Conservation (phyloP, 2,329 filamentous ascomycete species). For the Coniosporium uncinatum region DNA sequence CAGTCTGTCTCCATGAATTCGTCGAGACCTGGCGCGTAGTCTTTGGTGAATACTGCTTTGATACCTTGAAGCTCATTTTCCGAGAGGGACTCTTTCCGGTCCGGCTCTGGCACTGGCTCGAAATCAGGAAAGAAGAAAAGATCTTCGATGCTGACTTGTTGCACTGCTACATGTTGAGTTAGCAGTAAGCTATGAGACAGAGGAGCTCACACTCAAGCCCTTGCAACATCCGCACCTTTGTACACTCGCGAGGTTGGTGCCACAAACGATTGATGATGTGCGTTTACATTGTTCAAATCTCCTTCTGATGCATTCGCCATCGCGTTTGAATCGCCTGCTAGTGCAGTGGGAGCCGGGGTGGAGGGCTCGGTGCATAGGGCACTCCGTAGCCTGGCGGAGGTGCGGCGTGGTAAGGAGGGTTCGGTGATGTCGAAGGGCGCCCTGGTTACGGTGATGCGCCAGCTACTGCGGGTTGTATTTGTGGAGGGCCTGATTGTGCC, state of each 20-base stretch:
- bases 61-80: slow-evolving; percentile 55
- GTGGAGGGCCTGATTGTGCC: slow-evolving; percentile 61
- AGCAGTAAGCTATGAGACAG: too few relatives aligned
- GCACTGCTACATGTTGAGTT: too few relatives aligned
- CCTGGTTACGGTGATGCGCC: slow-evolving; percentile 17
- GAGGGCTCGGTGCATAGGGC: too few relatives aligned
- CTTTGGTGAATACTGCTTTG: slow-evolving; percentile 65
- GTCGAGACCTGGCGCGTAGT: slow-evolving; percentile 71
- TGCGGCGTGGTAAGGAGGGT: background rate
- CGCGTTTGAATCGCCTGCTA: too few relatives aligned
- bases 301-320: too few relatives aligned
- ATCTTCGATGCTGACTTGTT: background rate
- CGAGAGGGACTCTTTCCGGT: slow-evolving; percentile 10
- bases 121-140: background rate
- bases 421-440: background rate
- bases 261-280: too few relatives aligned
- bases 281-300: too few relatives aligned
- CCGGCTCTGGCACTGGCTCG: background rate
- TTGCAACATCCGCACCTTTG: too few relatives aligned
- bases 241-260: too few relatives aligned
- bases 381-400: too few relatives aligned
- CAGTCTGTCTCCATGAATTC: slow-evolving; percentile 78
- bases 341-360: too few relatives aligned
- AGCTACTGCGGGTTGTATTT: slow-evolving; percentile 66
- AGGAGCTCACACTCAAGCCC: too few relatives aligned